phyloP scores from a whole-genome alignment of 495 filamentous ascomycete genomes.

The Hypoxylon lenormandii region DNA sequence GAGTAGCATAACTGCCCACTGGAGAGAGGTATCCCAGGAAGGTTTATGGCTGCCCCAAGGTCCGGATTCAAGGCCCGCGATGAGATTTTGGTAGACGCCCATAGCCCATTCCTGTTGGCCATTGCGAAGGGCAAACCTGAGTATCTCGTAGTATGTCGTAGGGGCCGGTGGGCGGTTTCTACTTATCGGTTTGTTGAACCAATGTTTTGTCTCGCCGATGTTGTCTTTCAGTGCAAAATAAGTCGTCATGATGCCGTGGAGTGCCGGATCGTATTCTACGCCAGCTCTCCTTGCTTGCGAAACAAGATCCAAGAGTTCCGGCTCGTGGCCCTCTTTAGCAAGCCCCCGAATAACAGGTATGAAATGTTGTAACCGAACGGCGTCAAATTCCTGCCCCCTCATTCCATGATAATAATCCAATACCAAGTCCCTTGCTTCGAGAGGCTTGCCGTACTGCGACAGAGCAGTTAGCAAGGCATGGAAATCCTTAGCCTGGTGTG shows the following conservation, averaged over 20 bases:
- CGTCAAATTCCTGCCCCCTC: conserved; percentile 43
- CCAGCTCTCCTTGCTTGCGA: conserved; percentile 50
- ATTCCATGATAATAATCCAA: conserved; percentile 55
- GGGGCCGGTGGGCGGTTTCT: conserved; percentile 56
- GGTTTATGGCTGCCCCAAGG: conserved; percentile 53
- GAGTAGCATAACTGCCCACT: conserved; percentile 77
- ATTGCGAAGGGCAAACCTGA: conserved; percentile 64
- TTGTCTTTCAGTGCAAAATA: conserved; percentile 66
- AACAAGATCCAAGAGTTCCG: conserved; percentile 62
- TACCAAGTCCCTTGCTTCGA: conserved; percentile 67
- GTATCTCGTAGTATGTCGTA: conserved; percentile 62
- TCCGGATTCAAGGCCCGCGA: conserved; percentile 56
- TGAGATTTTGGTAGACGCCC: conserved; percentile 69
- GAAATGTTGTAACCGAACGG: conserved; percentile 59
- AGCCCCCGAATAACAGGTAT: conserved; percentile 73
- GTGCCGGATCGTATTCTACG: conserved; percentile 47
- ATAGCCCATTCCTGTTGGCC: conserved; percentile 72
- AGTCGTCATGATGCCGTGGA: conserved; percentile 64
- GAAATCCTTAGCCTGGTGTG: conserved; percentile 54
- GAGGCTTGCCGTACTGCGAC: conserved; percentile 68
- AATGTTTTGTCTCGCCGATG: conserved; percentile 67
- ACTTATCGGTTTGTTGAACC: conserved; percentile 72
- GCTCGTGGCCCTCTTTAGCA: conserved; percentile 69
- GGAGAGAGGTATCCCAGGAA: conserved; percentile 75
- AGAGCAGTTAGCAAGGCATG: conserved; percentile 66